Percentiles rank a stretch among this genome's conserved stretches.
Evolutionary conservation across 2,329 filamentous ascomycete genomes (phyloP).

Genomic region (Ascochyta pisi): DNA sequence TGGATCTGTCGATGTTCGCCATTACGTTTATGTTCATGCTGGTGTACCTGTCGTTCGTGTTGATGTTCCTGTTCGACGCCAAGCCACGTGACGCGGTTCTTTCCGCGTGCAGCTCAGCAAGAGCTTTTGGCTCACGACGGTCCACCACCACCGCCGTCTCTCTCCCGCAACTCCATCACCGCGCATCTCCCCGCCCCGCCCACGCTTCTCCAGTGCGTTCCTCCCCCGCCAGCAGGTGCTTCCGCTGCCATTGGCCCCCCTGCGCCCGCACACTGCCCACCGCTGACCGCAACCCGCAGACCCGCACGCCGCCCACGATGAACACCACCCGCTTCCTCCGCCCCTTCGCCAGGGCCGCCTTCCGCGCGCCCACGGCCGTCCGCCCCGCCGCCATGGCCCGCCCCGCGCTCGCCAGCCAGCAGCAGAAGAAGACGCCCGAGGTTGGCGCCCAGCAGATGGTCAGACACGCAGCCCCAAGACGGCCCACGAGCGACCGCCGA

Average conservation of each 20-base stretch:
- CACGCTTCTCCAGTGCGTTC: slow-evolving; percentile 41
- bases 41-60: background rate
- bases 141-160: slow-evolving; percentile 31
- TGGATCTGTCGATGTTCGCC: background rate
- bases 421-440: slow-evolving; percentile 46
- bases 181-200: slow-evolving; percentile 43
- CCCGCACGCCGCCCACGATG: slow-evolving; percentile 47
- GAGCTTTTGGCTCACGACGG: slow-evolving; percentile 41
- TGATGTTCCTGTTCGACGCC: slow-evolving; percentile 8
- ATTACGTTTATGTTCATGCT: too few relatives aligned
- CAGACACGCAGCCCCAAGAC: background rate
- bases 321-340: slow-evolving; percentile 53
- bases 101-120: slow-evolving; percentile 30
- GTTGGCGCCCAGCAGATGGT: slow-evolving; percentile 46
- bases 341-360: slow-evolving; percentile 49
- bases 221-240: slow-evolving; percentile 24
- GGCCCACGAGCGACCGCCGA: background rate
- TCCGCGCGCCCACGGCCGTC: slow-evolving; percentile 47
- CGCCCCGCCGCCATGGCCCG: slow-evolving; percentile 47
- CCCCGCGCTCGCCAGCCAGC: slow-evolving; percentile 44
- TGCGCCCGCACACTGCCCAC: slow-evolving; percentile 22
- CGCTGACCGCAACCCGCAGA: slow-evolving; percentile 36
- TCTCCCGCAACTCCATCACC: slow-evolving; percentile 43
- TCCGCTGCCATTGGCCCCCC: slow-evolving; percentile 34
- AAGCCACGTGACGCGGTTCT: slow-evolving; percentile 36